Evolutionary conservation across 345 rosid genomes (phyloP), one percentile per base, ranked within the genome.

Genomic region (Anacardium occidentale): DNA sequence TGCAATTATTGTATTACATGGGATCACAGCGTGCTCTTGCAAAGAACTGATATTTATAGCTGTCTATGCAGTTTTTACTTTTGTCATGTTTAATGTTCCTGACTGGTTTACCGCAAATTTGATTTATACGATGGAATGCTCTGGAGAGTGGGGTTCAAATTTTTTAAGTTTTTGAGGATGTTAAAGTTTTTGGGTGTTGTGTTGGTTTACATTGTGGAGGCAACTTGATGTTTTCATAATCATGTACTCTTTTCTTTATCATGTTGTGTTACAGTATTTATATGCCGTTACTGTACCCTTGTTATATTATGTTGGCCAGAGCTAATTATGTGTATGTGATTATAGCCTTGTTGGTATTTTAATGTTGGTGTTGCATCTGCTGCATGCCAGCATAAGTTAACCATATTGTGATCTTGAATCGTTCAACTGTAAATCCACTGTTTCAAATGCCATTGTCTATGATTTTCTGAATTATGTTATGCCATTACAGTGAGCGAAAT

Each of bases 401-500:
- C 32, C 53, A 25, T 69, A 29, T 56, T 24, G 24, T 58, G 25
- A 44, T 69, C 11, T 69, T 15, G 32, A 45, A 29, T 45, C 24
- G 21, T 18, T 22, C n/a, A 42, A 69, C 47, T 69, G 34, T 15
- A 17, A 10, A 69, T 69, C 50, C 22, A 22, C 2, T 10, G 52
- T 20, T 44, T 24, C 37, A 45, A 14, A 34, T 10, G 54, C 15
- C 25, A 18, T n/a, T 59, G 7, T 26, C 11, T 53, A 40, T 55
- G 17, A 26, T 32, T 20, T 37, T 29, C 40, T 60, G 64, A 40
- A 50, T 15, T 34, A 73, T 63, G 10, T 73, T 70, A 74, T 72
- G 69, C 64, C 66, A 45, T 84, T 80, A 67, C 88, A 96, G 99
- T 70, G 96, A 90, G 78, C 82, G 85, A 72, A 93, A 96, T 68